These are phyloP conservation scores for Mycena indigotica DNA, from an alignment of 768 basidiomycete genomes.

Conservation along the genomic window DNA sequence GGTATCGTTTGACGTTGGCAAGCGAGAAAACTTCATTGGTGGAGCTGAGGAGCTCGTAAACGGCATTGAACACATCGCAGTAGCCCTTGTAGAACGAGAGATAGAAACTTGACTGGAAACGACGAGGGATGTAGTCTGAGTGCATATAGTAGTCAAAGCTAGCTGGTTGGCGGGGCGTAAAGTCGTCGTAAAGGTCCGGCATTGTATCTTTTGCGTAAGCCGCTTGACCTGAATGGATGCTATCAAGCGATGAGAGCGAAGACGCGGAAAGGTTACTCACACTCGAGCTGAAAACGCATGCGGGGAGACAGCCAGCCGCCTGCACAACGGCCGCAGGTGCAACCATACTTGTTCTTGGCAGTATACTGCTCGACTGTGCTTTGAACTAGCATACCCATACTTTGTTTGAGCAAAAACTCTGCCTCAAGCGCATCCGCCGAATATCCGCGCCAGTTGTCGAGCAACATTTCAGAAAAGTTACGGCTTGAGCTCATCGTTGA, in stretches of 20 bases:
- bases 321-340: conserved; percentile 4
- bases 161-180: conserved; percentile 5
- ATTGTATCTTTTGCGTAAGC: conserved; percentile 17
- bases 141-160: conserved; percentile 3
- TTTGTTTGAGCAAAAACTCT: conserved; percentile 15
- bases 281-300: conserved; percentile 18
- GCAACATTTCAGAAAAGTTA: conserved; percentile 17
- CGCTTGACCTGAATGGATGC: not conserved
- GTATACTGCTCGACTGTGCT: not conserved
- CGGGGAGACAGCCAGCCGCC: conserved; percentile 14
- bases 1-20: not conserved
- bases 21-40: conserved; percentile 8
- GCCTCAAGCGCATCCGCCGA: conserved; percentile 7
- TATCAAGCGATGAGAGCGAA: not conserved
- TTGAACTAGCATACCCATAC: too few relatives aligned
- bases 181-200: conserved; percentile 6
- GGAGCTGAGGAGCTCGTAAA: conserved; percentile 20
- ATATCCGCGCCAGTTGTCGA: conserved; percentile 18
- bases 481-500: conserved; percentile 9
- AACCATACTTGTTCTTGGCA: conserved; percentile 7
- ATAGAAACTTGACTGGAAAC: conserved; percentile 15
- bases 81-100: conserved; percentile 32
- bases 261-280: not conserved
- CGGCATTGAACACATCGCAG: conserved; percentile 26
- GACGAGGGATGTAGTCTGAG: conserved; percentile 10